Conservation (phyloP, 768 basidiomycete genomes). For the Kondoa subrosea region DNA sequence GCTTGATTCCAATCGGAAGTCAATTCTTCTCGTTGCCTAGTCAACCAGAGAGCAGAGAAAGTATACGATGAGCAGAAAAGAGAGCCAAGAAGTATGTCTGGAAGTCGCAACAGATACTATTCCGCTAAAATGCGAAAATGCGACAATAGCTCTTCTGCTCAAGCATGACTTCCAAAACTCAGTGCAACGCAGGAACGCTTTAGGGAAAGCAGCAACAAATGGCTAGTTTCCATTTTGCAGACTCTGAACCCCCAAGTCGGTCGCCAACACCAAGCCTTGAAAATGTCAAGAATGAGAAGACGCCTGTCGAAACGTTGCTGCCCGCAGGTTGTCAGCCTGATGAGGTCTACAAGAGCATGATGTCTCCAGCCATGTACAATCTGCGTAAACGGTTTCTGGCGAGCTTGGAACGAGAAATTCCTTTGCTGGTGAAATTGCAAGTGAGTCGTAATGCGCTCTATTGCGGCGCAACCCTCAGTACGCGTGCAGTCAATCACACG, state of each 20-base stretch:
- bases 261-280: neutral
- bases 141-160: no score
- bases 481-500: slow-evolving; percentile 14
- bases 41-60: no score
- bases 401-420: slow-evolving; percentile 20
- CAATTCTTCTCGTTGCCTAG: no score
- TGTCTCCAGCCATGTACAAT: neutral
- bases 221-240: neutral
- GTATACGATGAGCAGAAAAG: no score
- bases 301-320: neutral
- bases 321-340: neutral
- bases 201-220: no score
- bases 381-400: slow-evolving; percentile 15
- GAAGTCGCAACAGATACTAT: no score
- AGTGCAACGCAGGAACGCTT: no score
- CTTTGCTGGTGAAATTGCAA: slow-evolving; percentile 17
- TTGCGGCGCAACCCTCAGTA: neutral
- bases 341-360: neutral
- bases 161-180: no score
- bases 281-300: neutral
- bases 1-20: no score
- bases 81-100: no score
- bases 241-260: neutral
- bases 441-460: slow-evolving; percentile 5
- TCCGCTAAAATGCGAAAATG: no score